Percentiles rank a stretch among this genome's conserved stretches.
Conservation (phyloP, 805 yeast genomes). For the Blastobotrys robertii region DNA sequence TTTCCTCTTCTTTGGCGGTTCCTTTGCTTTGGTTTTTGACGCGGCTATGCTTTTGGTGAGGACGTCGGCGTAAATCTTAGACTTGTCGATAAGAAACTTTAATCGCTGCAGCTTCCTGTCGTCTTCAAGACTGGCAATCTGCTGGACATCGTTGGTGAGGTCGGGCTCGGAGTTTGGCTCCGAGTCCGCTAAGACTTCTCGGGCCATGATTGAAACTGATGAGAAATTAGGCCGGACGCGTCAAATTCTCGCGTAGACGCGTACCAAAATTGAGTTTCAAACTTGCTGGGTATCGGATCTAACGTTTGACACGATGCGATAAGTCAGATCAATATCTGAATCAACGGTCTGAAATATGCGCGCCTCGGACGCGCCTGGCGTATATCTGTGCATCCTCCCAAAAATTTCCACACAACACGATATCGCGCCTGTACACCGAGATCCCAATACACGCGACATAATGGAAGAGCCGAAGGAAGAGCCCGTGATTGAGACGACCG, state of each 20-base stretch:
- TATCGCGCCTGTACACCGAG: background rate
- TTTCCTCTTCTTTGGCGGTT: slow-evolving; percentile 7
- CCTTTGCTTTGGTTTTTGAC: slow-evolving; percentile 1
- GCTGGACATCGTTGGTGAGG: too few species aligned
- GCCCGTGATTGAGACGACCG: slow-evolving; percentile 2
- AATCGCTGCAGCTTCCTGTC: slow-evolving; percentile 56
- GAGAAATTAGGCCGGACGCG: background rate
- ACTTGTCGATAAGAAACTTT: slow-evolving; percentile 69
- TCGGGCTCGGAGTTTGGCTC: too few species aligned
- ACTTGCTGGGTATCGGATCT: too few species aligned
- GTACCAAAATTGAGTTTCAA: too few species aligned
- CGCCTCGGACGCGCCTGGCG: background rate
- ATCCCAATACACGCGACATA: background rate
- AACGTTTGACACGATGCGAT: too few species aligned
- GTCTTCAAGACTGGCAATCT: slow-evolving; percentile 29
- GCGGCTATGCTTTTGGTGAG: slow-evolving; percentile 60
- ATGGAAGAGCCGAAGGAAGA: slow-evolving; percentile 1
- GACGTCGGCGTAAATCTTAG: slow-evolving; percentile 79
- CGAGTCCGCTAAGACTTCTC: too few species aligned
- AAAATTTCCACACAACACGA: background rate
- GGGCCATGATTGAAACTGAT: background rate
- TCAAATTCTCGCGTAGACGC: too few species aligned
- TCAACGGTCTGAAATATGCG: too few species aligned
- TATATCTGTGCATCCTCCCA: background rate
- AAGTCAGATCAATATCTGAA: too few species aligned